Base-by-base conservation (phyloP, 306 rosid genomes). In the Prunus fruticosa region DNA sequence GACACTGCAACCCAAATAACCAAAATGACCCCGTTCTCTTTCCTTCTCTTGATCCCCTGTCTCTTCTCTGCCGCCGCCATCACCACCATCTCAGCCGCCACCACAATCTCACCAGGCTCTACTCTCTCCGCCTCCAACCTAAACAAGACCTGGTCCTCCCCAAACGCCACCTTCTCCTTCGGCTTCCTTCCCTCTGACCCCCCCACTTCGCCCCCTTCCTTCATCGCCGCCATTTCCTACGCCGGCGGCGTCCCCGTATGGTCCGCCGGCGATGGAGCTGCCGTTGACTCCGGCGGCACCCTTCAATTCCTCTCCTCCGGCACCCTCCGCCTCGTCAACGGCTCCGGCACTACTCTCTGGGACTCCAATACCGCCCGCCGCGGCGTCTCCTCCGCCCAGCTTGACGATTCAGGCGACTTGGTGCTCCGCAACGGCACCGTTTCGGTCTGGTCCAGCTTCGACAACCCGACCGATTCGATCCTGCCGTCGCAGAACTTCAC, bases 371-470 rank as follows among this genome's bases (percentile, higher is more conserved):
- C 96, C n/a, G 43, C 83, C 61, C 51, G 72, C 82, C 81, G 50
- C 27, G 90, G 86, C 22, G 89, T 88, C 78, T 64, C 96, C 60
- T 84, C 90, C 19, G 93, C 88, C 8, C 19, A 61, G 16, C 62
- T 93, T 2, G 72, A 74, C 22, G 89, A 85, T 25, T 23, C n/a
- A 10, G 97, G 97, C 38, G 79, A 84, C 81, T 54, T 93, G 8
- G 80, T 81, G 0, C 87, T 93, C 27, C 80, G 45, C 0, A 90
- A 89, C 14, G 34, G 75, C 14, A 80, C 82, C 10, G 5, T 3
- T 6, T 11, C 75, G 3, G 83, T 93, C 22, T 93, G 97, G 97
- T 86, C 91, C 1, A 81, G 90, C 41, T 93, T 93, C 64, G 89
- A 86, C 12, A 14, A 87, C 64, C 96, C 96, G 4, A 86, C 90